phyloP scores from a whole-genome alignment of 352 stramenopile species.

The Poterioochromonas sp. region DNA sequence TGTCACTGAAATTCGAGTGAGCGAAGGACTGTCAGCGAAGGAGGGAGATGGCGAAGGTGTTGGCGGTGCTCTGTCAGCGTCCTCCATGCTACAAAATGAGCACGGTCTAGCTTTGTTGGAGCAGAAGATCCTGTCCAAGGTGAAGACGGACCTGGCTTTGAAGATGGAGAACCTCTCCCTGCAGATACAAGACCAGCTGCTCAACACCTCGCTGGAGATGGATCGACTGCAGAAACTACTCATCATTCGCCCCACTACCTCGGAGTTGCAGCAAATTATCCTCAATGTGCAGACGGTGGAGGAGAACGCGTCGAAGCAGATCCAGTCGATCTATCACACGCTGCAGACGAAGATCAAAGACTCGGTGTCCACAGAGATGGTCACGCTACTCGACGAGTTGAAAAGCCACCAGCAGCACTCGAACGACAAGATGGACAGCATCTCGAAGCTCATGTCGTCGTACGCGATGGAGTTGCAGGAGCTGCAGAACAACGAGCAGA shows the following conservation, averaged over 20 bases:
- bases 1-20: neutral
- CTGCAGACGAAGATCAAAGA: neutral
- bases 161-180: neutral
- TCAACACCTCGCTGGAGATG: neutral
- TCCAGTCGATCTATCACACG: neutral
- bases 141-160: neutral
- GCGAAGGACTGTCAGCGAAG: neutral
- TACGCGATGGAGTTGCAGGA: neutral
- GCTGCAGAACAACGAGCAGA: neutral
- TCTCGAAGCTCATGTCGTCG: neutral
- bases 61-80: neutral
- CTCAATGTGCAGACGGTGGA: neutral
- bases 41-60: neutral
- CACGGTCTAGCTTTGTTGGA: neutral
- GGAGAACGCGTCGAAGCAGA: neutral
- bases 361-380: neutral
- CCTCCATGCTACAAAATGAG: neutral
- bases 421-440: neutral
- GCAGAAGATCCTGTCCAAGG: neutral
- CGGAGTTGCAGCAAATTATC: conserved; percentile 11
- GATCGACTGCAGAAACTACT: conserved; percentile 22
- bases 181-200: neutral
- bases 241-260: conserved; percentile 2
- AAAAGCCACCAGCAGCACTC: neutral
- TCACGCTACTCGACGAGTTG: neutral